Conservation (phyloP, 1,139 yeast species). For the Arxiozyma slooffiae region DNA sequence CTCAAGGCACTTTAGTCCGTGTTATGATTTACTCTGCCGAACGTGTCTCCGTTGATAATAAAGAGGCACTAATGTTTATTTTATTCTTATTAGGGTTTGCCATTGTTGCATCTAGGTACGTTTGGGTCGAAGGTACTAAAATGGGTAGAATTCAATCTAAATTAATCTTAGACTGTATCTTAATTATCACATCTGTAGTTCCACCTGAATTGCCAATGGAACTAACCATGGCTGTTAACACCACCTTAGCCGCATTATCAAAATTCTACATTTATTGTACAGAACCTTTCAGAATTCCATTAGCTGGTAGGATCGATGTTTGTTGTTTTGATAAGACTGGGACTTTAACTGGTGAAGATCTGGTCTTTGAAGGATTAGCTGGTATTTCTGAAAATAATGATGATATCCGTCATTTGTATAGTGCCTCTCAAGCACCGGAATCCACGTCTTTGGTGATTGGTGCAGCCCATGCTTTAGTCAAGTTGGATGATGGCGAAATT, state of each 20-base stretch:
- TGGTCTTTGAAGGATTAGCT: conserved; percentile 92
- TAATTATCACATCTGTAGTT: conserved; percentile 92
- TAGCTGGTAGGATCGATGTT: conserved; percentile 95
- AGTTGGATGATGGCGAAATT: conserved; percentile 88
- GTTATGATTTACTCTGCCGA: conserved; percentile 97
- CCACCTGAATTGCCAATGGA: conserved; percentile 99
- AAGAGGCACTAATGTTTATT: conserved; percentile 87
- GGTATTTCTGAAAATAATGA: conserved; percentile 46
- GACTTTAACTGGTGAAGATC: conserved; percentile 93
- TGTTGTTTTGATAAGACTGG: conserved; percentile 99
- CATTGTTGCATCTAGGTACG: conserved; percentile 93
- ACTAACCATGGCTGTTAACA: conserved; percentile 93
- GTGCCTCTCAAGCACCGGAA: conserved; percentile 52
- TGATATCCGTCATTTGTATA: conserved; percentile 48
- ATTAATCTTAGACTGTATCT: conserved; percentile 86
- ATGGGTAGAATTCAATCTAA: conserved; percentile 94
- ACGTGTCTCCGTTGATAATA: conserved; percentile 91
- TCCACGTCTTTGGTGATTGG: conserved; percentile 72
- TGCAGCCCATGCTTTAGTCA: conserved; percentile 92
- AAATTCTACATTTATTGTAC: conserved; percentile 91
- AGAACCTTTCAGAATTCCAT: conserved; percentile 95
- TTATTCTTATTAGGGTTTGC: conserved; percentile 85
- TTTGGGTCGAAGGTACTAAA: conserved; percentile 94
- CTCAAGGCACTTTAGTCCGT: conserved; percentile 95
- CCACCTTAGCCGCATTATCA: conserved; percentile 76